Conservation (phyloP, 768 basidiomycete genomes). For the Epithele typhae region DNA sequence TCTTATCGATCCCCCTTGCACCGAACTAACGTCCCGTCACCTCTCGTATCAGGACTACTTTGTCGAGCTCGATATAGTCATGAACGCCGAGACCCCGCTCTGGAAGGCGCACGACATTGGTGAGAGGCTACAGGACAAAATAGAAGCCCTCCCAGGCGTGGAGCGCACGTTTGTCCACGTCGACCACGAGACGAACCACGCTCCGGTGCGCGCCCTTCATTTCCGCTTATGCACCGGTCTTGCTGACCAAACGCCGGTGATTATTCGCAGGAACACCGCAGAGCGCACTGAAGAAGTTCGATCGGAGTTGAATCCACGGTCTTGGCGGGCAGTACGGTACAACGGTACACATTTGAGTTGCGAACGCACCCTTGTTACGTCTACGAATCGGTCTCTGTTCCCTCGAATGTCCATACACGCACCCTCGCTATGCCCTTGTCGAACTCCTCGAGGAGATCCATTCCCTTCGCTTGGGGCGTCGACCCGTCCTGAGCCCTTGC, state of each 20-base stretch:
- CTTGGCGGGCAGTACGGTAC: too few species aligned
- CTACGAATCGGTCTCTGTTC: too few species aligned
- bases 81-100: constrained; percentile 65
- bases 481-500: not conserved
- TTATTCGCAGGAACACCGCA: too few species aligned
- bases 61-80: constrained; percentile 69
- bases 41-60: not conserved
- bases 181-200: constrained; percentile 49
- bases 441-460: constrained; percentile 31
- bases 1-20: not conserved
- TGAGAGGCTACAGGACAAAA: constrained; percentile 75
- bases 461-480: not conserved
- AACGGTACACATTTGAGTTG: too few species aligned
- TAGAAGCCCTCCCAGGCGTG: constrained; percentile 80
- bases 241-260: too few species aligned
- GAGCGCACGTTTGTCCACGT: not conserved
- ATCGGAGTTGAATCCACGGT: too few species aligned
- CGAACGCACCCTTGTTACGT: too few species aligned
- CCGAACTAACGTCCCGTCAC: not conserved
- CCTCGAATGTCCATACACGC: constrained; percentile 21
- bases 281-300: too few species aligned
- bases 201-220: not conserved
- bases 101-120: constrained; percentile 27
- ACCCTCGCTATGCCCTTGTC: constrained; percentile 34
- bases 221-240: too few species aligned